A percentile compares a stretch with the other conserved stretches of the same genome.
phyloP scores from a whole-genome alignment of 1,139 yeast species.

The Nakaseomyces kungkrabaensis region DNA sequence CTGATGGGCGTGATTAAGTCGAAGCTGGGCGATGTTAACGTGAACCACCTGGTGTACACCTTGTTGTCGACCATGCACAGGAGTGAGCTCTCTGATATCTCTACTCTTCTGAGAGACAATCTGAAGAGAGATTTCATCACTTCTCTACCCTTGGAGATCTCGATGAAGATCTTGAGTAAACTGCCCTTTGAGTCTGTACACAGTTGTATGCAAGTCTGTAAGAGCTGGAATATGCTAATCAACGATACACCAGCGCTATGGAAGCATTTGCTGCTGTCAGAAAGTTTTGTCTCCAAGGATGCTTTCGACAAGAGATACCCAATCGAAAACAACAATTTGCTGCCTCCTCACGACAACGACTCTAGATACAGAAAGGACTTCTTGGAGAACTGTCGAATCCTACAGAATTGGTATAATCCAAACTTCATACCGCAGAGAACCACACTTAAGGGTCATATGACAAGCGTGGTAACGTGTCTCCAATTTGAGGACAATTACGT shows the following conservation, averaged over 20 bases:
- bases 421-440: constrained; percentile 57
- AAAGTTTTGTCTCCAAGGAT: constrained; percentile 38
- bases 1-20: constrained; percentile 1
- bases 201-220: constrained; percentile 55
- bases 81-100: constrained; percentile 57
- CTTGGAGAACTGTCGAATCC: constrained; percentile 24
- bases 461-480: constrained; percentile 83
- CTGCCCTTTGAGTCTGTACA: constrained; percentile 59
- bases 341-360: constrained; percentile 2
- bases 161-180: constrained; percentile 54
- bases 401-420: constrained; percentile 78
- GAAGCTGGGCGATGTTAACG: not conserved
- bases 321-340: not conserved
- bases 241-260: constrained; percentile 52
- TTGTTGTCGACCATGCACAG: constrained; percentile 59
- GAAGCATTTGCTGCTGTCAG: constrained; percentile 45
- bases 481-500: constrained; percentile 89
- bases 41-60: constrained; percentile 40
- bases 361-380: constrained; percentile 3
- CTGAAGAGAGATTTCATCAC: constrained; percentile 66
- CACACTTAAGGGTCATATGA: constrained; percentile 64
- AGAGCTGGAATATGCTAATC: constrained; percentile 56
- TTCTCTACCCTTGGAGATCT: constrained; percentile 67
- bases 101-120: constrained; percentile 46
- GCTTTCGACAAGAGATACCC: constrained; percentile 13